Conservation (phyloP, 495 filamentous ascomycete species). For the Xylaria intraflava region DNA sequence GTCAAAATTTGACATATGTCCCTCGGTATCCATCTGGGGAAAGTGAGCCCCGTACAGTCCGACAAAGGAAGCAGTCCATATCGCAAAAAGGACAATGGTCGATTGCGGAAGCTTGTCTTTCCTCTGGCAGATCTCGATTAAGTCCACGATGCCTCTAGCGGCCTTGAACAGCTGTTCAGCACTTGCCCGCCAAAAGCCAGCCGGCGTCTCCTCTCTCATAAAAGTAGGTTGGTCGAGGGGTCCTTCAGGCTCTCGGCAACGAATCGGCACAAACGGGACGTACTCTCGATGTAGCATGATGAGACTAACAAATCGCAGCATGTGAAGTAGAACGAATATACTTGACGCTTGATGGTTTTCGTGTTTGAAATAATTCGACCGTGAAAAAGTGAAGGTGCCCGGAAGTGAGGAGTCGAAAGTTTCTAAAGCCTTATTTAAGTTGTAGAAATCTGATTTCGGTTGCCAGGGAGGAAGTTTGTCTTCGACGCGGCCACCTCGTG, state of each 20-base stretch:
- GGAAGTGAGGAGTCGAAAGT: slow-evolving; percentile 64
- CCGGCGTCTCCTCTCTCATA: slow-evolving; percentile 46
- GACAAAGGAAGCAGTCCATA: slow-evolving; percentile 71
- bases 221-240: slow-evolving; percentile 68
- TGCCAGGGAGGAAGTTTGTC: slow-evolving; percentile 60
- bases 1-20: slow-evolving; percentile 46
- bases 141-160: slow-evolving; percentile 66
- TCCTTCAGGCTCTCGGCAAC: slow-evolving; percentile 59
- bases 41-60: slow-evolving; percentile 69
- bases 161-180: slow-evolving; percentile 67
- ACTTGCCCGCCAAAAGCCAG: slow-evolving; percentile 66
- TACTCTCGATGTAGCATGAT: slow-evolving; percentile 79
- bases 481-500: slow-evolving; percentile 59
- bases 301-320: slow-evolving; percentile 65
- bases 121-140: slow-evolving; percentile 62
- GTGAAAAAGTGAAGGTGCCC: slow-evolving; percentile 61
- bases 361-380: slow-evolving; percentile 72
- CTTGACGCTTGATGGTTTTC: slow-evolving; percentile 69
- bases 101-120: slow-evolving; percentile 70
- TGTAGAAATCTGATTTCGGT: slow-evolving; percentile 53
- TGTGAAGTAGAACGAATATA: slow-evolving; percentile 70
- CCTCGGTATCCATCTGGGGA: slow-evolving; percentile 67
- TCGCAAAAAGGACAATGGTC: slow-evolving; percentile 70
- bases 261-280: slow-evolving; percentile 72
- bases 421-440: slow-evolving; percentile 53